Evolutionary conservation across 768 basidiomycete genomes (phyloP).

Genomic region (Astraeus odoratus): DNA sequence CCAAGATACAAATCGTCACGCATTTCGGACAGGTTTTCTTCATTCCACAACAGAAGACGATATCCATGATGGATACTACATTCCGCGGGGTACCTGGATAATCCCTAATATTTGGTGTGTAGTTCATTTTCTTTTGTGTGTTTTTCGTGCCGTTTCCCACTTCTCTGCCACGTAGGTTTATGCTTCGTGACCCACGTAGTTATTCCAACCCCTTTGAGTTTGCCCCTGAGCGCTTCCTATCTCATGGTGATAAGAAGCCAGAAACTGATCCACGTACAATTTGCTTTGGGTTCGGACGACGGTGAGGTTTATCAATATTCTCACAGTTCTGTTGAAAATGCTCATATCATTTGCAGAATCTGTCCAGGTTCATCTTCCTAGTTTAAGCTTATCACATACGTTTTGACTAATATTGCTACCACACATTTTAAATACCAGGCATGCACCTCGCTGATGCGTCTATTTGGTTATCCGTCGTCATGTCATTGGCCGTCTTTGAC

Average conservation of each 20-base stretch:
- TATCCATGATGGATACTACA: conserved; percentile 13
- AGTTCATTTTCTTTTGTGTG: too few species aligned
- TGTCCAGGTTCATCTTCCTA: conserved; percentile 3
- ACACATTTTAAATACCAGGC: conserved; percentile 27
- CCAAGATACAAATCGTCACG: too few species aligned
- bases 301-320: conserved; percentile 24
- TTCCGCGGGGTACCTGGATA: conserved; percentile 11
- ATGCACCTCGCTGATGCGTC: conserved; percentile 40
- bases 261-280: conserved; percentile 48
- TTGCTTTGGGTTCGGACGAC: conserved; percentile 60
- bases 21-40: background rate
- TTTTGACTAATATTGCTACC: background rate
- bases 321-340: conserved; percentile 2
- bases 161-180: background rate
- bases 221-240: conserved; percentile 48
- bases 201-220: conserved; percentile 46
- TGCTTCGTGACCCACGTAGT: conserved; percentile 17
- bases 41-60: conserved; percentile 13
- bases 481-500: conserved; percentile 37
- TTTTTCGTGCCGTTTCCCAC: too few species aligned
- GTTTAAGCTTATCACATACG: background rate
- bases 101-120: conserved; percentile 9
- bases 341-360: conserved; percentile 5
- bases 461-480: conserved; percentile 31
- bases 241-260: conserved; percentile 16